Base-by-base conservation (phyloP, 495 filamentous ascomycete genomes). In the Chaetomidium leptoderma region DNA sequence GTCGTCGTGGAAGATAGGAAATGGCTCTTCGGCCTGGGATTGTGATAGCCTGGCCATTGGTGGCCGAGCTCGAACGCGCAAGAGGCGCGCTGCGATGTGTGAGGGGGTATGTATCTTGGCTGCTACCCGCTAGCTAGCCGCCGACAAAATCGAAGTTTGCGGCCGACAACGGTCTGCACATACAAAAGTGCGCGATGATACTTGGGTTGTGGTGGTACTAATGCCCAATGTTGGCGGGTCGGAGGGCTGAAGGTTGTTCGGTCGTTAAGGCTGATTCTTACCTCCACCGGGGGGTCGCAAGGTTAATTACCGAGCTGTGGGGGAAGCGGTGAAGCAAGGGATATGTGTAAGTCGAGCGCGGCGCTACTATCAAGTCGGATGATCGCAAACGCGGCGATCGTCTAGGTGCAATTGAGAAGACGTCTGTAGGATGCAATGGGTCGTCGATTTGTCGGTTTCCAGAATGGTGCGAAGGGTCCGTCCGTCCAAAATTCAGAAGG, bases 1-100 rank as follows among this genome's bases (percentile, higher is more conserved):
- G 50, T 81, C 74, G 67, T 88, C 86, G 61, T 85, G 76, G 69
- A 79, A 88, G 66, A 85, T 83, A 56, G 86, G 79, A 63, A 87
- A 72, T 61, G 80, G 74, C 64, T 81, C 76, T 62, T 79, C 76
- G 52, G 72, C 71, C 65, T 63, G 62, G 51, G 72, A 74, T 79
- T 82, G 86, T 79, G 89, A 83, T 75, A 85, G 67, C 66, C 72
- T 74, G 70, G 73, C 74, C 77, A 79, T 79, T 42, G 53, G 45
- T 30, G 64, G 59, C 62, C 57, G 45, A 54, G 55, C 42, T 45
- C 29, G 23, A 30, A n/a, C 16, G 40, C 42, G 54, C 42, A 32
- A 32, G 44, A 52, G 57, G 39, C 35, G 46, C 35, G 52, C 27
- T 36, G 58, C 32, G 37, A 35, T n/a, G 39, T 6, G 24, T 29